Percentiles rank a stretch among this genome's conserved stretches.
Conservation (phyloP, 1,284 basidiomycete species). For the Boletellus dicymbophilus region DNA sequence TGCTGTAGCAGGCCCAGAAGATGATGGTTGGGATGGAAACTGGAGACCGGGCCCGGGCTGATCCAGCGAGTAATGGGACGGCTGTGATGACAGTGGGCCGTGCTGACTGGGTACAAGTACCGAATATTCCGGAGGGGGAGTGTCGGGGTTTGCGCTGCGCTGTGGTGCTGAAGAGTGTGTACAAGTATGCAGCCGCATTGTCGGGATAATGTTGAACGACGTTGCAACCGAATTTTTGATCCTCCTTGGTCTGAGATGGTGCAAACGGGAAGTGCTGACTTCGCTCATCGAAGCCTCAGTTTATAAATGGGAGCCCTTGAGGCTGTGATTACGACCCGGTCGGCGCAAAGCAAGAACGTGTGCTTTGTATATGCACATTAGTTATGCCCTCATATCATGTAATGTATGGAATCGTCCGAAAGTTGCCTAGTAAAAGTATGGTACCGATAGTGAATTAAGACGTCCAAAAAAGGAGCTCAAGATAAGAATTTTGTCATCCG, state of each 20-base stretch:
- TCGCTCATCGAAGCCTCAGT: too few relatives aligned
- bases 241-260: too few relatives aligned
- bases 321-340: too few relatives aligned
- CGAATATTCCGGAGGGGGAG: slow-evolving; percentile 33
- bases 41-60: slow-evolving; percentile 16
- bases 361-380: background rate
- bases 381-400: background rate
- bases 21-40: slow-evolving; percentile 23
- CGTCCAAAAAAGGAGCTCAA: too few relatives aligned
- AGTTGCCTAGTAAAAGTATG: background rate
- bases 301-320: too few relatives aligned
- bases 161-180: slow-evolving; percentile 15
- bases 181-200: background rate
- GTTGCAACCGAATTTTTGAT: too few relatives aligned
- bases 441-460: too few relatives aligned
- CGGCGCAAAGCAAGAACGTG: background rate
- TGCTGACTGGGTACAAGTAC: slow-evolving; percentile 18
- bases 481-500: too few relatives aligned
- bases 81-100: slow-evolving; percentile 16
- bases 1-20: slow-evolving; percentile 46
- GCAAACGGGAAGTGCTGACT: too few relatives aligned
- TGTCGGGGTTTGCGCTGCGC: slow-evolving; percentile 27
- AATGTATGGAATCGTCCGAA: background rate
- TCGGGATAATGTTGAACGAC: too few relatives aligned
- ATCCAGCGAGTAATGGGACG: slow-evolving; percentile 1